Conservation (phyloP, 108 stramenopile genomes). For the Epipyxis sp. region DNA sequence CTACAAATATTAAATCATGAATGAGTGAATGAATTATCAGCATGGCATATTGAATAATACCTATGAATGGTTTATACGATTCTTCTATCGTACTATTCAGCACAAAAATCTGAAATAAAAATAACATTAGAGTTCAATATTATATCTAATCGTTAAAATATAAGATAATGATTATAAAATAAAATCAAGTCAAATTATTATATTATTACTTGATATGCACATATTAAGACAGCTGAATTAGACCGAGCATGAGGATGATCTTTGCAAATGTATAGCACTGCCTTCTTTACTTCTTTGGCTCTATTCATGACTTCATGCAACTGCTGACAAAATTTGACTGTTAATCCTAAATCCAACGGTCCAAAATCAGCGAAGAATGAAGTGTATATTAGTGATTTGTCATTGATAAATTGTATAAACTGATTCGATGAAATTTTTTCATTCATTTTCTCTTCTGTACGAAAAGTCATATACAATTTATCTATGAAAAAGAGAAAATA, state of each 20-base stretch:
- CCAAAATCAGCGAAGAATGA: constrained; percentile 42
- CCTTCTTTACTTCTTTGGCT: background rate
- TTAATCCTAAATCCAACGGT: constrained; percentile 24
- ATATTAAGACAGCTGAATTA: constrained; percentile 36
- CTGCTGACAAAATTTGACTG: background rate
- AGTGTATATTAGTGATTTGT: constrained; percentile 23
- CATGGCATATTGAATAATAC: too few species aligned
- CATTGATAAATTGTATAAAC: constrained; percentile 11
- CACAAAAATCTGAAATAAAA: background rate
- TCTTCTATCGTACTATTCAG: background rate
- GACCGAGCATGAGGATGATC: constrained; percentile 26
- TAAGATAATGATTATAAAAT: too few species aligned
- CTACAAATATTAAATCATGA: too few species aligned
- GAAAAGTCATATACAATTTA: too few species aligned
- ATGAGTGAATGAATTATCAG: too few species aligned
- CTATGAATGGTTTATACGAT: constrained; percentile 35
- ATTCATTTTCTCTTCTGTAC: too few species aligned
- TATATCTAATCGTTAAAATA: too few species aligned
- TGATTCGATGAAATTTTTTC: too few species aligned
- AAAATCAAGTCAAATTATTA: background rate
- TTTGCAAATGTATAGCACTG: background rate
- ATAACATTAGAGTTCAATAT: too few species aligned
- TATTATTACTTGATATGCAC: constrained; percentile 18
- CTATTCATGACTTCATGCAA: background rate
- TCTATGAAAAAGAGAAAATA: too few species aligned